Evolutionary conservation across 2,329 filamentous ascomycete species (phyloP), one percentile per base, ranked within the genome.

Genomic region (Aureobasidium sp.): DNA sequence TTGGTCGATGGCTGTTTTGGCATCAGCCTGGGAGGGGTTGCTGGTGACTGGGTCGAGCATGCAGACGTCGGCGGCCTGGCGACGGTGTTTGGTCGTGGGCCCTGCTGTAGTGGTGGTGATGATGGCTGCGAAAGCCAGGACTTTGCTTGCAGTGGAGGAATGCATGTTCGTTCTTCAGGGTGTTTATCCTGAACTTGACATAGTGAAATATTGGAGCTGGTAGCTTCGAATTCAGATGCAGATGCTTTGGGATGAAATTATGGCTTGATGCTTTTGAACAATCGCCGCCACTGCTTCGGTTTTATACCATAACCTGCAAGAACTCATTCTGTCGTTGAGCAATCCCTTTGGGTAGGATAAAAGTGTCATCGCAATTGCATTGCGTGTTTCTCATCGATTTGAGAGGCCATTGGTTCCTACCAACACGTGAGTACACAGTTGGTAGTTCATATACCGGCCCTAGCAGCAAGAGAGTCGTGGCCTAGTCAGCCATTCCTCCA

Each of bases 1-100:
- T 37, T 63, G 60, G 33, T 60, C 57, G 61, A 67, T 65, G 33
- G 62, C 59, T 37, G 53, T 57, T 27, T 54, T 19, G 40, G 61
- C 55, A 19, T 67, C 57, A 23, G 33, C 15, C 23, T 15, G 2
- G 25, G 47, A 50, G 6, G 63, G 59, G 11, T 33, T 54, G 25
- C 46, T 61, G 59, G 37, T 61, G 43, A 63, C 61, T 9, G 63
- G 51, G 35, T 64, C 37, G 43, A 63, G 5, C 45, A 64, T 61
- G 60, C 63, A 65, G 31, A 45, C 21, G 10, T 55, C 45, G 25
- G 50, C 50, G 21, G 46, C 57, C 40, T 62, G 61, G 8, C 61
- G 55, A 10, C 46, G 45, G 13, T 29, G 8, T n/a, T 47, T 57
- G 43, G 33, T n/a, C 27, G 13, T 43, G 23, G 37, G 50, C 10